phyloP scores from a whole-genome alignment of 139 green algal genomes.

The Auxenochlorella pyrenoidosa region DNA sequence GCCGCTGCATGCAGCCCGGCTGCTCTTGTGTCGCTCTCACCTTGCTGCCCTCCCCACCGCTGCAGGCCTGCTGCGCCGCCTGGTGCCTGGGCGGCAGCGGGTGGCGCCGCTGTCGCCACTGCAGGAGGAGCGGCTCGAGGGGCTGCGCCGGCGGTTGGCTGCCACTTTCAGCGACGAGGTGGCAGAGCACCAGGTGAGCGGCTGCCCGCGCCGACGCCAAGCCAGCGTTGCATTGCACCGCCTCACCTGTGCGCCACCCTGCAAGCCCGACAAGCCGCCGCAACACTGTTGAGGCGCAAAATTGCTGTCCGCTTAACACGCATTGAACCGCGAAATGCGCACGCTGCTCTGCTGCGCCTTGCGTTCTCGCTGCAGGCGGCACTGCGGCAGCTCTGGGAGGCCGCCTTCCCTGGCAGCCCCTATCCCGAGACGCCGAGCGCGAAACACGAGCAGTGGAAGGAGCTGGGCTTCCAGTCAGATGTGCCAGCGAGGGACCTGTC shows the following conservation, averaged over 20 bases:
- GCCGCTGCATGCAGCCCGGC: not conserved
- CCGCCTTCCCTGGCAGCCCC: conserved; percentile 57
- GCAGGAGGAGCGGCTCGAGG: conserved; percentile 52
- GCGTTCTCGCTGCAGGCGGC: conserved; percentile 44
- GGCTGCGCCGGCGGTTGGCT: conserved; percentile 40
- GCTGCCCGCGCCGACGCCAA: too few species aligned
- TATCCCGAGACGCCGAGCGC: conserved; percentile 36
- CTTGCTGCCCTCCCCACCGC: not conserved
- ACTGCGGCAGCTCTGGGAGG: conserved; percentile 69
- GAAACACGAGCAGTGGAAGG: conserved; percentile 74
- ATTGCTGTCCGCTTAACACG: too few species aligned
- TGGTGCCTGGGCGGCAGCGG: not conserved
- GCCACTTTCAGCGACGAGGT: conserved; percentile 43
- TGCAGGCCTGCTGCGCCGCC: conserved; percentile 1
- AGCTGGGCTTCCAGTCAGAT: conserved; percentile 80
- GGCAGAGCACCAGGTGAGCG: not conserved
- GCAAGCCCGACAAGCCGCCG: not conserved
- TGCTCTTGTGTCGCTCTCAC: not conserved
- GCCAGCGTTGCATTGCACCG: not conserved
- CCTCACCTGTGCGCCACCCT: not conserved
- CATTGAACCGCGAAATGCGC: too few species aligned
- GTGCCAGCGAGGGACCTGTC: conserved; percentile 35
- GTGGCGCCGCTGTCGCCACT: not conserved
- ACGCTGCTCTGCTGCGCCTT: too few species aligned
- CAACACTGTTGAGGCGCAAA: not conserved